Base-by-base conservation (phyloP, 163 green algal species). In the Dunaliella salina region DNA sequence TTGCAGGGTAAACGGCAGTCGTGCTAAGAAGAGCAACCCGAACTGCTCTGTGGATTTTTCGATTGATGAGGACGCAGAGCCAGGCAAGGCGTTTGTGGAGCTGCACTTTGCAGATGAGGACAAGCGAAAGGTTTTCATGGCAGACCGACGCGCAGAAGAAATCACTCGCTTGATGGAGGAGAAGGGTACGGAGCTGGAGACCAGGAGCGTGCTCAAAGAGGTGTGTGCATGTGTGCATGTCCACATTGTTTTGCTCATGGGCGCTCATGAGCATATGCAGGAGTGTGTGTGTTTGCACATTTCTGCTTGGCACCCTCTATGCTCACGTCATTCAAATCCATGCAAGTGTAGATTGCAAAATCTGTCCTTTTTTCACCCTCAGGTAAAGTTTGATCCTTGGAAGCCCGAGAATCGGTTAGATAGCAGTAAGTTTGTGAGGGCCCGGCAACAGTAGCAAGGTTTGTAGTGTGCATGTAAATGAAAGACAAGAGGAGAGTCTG, bases 111-210 rank as follows among this genome's bases (percentile, higher is more conserved):
- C 72, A 0, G 91, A 93, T 71, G 86, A 89, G 40, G 90, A 91
- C 50, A 34, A 87, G 80, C 86, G 86, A 12, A 89, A 88, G 33
- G 63, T 93, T 8, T 83, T 75, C 22, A 89, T 90, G 20, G 85
- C 84, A 30, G 89, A 92, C 69, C 63, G 88, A 12, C 88, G 84
- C 67, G 90, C 91, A 20, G 83, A 88, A n/a, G 89, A 93, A 75
- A 81, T 93, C 5, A 57, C 86, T 0, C 81, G 80, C 29, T 34
- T 92, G 11, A 93, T 93, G 26, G 81, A 92, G 69, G 84, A 91
- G 85, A 93, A 93, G 78, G 89, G 89, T 8, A 88, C 82, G 3
- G 91, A 92, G 80, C 91, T 93, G 89, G 91, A 93, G 85, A 84
- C 91, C 71, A 83, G 84, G 35, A 67, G 46, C 0, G 86, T 91